These are phyloP conservation scores for Suillus cothurnatus DNA, from an alignment of 768 basidiomycete genomes.

Conservation along the genomic window DNA sequence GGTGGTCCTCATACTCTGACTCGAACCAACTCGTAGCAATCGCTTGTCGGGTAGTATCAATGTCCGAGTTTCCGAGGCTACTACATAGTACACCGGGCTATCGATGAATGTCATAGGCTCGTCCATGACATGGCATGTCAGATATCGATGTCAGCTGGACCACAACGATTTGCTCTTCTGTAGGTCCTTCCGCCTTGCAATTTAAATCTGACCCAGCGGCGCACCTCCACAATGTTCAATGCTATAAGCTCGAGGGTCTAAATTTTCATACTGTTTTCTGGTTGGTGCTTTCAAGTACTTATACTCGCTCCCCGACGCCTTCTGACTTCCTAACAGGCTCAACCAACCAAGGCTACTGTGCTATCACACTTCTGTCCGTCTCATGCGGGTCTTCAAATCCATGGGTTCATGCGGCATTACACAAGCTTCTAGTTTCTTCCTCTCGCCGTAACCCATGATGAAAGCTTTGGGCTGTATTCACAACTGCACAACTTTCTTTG, in stretches of 20 bases:
- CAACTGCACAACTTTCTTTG: neutral
- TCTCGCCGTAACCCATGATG: too few relatives aligned
- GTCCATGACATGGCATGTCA: neutral
- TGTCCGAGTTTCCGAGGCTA: neutral
- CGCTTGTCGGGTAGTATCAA: neutral
- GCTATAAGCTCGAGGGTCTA: neutral
- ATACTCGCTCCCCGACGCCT: neutral
- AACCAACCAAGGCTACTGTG: neutral
- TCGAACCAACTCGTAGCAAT: neutral
- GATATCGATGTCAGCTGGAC: neutral
- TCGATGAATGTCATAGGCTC: neutral
- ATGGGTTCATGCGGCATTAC: neutral
- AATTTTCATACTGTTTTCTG: neutral
- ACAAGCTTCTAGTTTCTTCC: neutral
- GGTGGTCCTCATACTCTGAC: neutral
- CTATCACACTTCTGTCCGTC: neutral
- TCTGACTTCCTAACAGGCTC: neutral
- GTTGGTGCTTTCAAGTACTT: neutral
- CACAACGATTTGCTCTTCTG: neutral
- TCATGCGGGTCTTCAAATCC: neutral
- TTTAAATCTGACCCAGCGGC: neutral
- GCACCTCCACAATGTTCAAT: neutral
- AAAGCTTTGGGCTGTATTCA: too few relatives aligned
- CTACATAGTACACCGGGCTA: too few relatives aligned
- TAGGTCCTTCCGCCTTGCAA: neutral